These are phyloP conservation scores for Purpureocillium lavendulum DNA, from an alignment of 2,329 filamentous ascomycete species.

Conservation along the genomic window DNA sequence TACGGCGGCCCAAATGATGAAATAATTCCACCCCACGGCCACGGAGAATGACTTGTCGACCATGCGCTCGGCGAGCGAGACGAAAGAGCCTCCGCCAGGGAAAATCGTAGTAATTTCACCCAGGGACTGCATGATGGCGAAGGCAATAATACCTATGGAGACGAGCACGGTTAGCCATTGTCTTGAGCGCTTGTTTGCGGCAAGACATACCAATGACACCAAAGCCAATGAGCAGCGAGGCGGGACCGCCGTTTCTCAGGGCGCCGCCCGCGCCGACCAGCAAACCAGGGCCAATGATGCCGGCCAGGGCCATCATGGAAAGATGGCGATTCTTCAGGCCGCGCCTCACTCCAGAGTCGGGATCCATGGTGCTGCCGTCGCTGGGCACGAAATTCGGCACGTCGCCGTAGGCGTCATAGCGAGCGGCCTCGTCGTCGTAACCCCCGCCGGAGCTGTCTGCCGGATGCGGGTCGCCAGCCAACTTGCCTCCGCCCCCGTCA, in stretches of 20 bases:
- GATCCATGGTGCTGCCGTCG: slow-evolving; percentile 42
- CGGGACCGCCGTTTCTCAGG: slow-evolving; percentile 60
- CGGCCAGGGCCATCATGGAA: slow-evolving; percentile 57
- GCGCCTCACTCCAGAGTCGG: slow-evolving; percentile 57
- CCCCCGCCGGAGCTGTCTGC: slow-evolving; percentile 11
- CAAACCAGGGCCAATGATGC: slow-evolving; percentile 60
- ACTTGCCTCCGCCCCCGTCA: slow-evolving; percentile 2
- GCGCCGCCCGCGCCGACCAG: slow-evolving; percentile 66
- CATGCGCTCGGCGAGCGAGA: slow-evolving; percentile 61
- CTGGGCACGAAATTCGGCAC: slow-evolving; percentile 10
- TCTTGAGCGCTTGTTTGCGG: slow-evolving; percentile 8
- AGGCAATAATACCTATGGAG: slow-evolving; percentile 47
- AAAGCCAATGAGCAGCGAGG: slow-evolving; percentile 65
- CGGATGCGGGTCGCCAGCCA: slow-evolving; percentile 5
- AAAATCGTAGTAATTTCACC: slow-evolving; percentile 69
- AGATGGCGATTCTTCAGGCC: slow-evolving; percentile 61
- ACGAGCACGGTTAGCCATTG: too few species aligned
- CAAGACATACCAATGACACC: slow-evolving; percentile 46
- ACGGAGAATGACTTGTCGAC: slow-evolving; percentile 63
- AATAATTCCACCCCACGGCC: slow-evolving; percentile 66
- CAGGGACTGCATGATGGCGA: slow-evolving; percentile 62
- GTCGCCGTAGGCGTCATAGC: slow-evolving; percentile 10
- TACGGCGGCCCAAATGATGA: slow-evolving; percentile 57
- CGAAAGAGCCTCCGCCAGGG: slow-evolving; percentile 63
- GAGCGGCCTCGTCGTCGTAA: slow-evolving; percentile 7